Evolutionary conservation across 2,329 filamentous ascomycete species (phyloP).

Genomic region (Raffaelea albimanens): DNA sequence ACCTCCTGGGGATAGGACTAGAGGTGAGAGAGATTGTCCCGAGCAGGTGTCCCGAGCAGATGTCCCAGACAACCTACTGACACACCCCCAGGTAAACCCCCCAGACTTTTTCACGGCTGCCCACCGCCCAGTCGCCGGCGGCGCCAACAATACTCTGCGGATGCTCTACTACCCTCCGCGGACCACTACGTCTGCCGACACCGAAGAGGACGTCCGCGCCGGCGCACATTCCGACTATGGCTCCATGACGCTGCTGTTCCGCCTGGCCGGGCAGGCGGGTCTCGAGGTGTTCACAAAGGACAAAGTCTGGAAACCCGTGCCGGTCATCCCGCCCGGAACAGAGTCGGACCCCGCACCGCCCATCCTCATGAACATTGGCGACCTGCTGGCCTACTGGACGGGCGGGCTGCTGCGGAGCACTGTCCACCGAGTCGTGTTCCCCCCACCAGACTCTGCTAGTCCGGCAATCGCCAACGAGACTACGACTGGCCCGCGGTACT

Average conservation of each 20-base stretch:
- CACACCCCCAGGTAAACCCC: conserved; percentile 36
- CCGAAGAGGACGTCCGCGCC: conserved; percentile 62
- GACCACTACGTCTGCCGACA: conserved; percentile 18
- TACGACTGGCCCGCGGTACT: conserved; percentile 46
- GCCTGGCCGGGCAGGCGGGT: conserved; percentile 73
- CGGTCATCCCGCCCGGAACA: conserved; percentile 53
- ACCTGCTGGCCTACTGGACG: conserved; percentile 77
- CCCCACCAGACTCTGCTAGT: too few relatives aligned
- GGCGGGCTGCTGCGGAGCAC: conserved; percentile 79
- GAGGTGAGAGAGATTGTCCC: conserved; percentile 31
- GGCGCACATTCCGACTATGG: conserved; percentile 90
- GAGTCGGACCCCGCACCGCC: conserved; percentile 54
- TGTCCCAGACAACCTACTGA: conserved; percentile 14
- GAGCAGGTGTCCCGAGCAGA: too few relatives aligned
- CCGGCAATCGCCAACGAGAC: conserved; percentile 33
- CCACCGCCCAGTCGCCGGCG: conserved; percentile 33
- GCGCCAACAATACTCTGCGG: conserved; percentile 53
- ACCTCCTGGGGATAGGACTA: conserved; percentile 70
- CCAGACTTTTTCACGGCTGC: conserved; percentile 45
- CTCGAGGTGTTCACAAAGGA: conserved; percentile 66
- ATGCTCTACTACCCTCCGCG: conserved; percentile 64
- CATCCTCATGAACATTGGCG: conserved; percentile 69
- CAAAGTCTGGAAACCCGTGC: conserved; percentile 51
- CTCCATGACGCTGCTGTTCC: conserved; percentile 68
- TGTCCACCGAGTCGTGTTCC: conserved; percentile 78